Base-by-base conservation (phyloP, 2,329 filamentous ascomycete genomes). In the Triangularia verruculosa region DNA sequence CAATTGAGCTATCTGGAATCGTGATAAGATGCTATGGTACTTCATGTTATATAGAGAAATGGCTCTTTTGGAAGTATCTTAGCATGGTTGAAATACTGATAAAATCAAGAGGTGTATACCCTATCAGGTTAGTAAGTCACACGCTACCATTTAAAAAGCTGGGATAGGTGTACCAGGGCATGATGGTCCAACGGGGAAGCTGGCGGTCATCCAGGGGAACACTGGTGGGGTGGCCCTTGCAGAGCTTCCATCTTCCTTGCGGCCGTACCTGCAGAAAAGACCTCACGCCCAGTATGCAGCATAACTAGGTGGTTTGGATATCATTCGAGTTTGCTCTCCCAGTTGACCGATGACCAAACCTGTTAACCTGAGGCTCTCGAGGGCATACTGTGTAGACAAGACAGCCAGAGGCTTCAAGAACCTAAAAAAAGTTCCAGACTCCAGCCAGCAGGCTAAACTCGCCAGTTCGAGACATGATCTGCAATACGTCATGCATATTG, bases 391-490 rank as follows among this genome's bases (percentile, higher is more conserved):
- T 30, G 8, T 25, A 25, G 9, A 25, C n/a, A 56, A n/a, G 12
- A 30, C 32, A 15, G 17, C 43, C 27, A 58, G 25, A 17, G 32
- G 30, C 34, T 27, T 11, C 22, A 57, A 24, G 28, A 8, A 20
- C 6, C 22, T 24, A 30, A 22, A 43, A n/a, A 4, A 58, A 32
- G 55, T 34, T 57, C 55, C 55, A 39, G 28, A 34, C 55, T 54
- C 17, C 47, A 53, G 58, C 47, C 39, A 47, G n/a, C 7, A 47
- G 51, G 51, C 51, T 54, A 61, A 61, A 54, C 5, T 56, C 47
- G 39, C 57, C 55, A 15, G 17, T 57, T 52, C 22, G 39, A 56
- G 34, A 56, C 17, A 53, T 17, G 60, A 57, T 62, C 54, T 58
- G 25, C 53, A 25, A 57, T 32, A 39, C 27, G 57, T 47, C 15